Evolutionary conservation across 768 basidiomycete genomes (phyloP).

Genomic region (Myochromella boudieri): DNA sequence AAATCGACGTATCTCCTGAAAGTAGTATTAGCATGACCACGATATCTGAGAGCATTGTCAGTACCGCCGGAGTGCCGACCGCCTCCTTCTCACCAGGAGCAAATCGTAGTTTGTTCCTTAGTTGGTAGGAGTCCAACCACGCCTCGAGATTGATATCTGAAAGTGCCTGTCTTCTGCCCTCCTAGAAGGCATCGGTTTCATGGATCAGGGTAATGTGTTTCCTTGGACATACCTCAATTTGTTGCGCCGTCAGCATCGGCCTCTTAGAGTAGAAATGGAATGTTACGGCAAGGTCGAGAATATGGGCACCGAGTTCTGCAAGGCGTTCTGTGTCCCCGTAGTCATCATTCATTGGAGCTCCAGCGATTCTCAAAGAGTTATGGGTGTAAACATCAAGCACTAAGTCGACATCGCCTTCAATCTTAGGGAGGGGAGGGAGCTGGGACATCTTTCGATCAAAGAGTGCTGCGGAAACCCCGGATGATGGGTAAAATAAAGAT

Average conservation of each 20-base stretch:
- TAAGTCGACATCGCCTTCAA: slow-evolving; percentile 53
- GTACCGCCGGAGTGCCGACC: slow-evolving; percentile 33
- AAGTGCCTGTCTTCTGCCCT: slow-evolving; percentile 28
- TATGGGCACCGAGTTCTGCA: slow-evolving; percentile 52
- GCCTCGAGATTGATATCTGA: slow-evolving; percentile 37
- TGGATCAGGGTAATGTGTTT: slow-evolving; percentile 1
- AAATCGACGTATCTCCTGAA: slow-evolving; percentile 54
- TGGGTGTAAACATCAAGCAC: slow-evolving; percentile 62
- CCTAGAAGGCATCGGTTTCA: slow-evolving; percentile 17
- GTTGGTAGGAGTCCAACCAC: slow-evolving; percentile 53
- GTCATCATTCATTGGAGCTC: slow-evolving; percentile 34
- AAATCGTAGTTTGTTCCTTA: slow-evolving; percentile 55
- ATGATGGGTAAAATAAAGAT: slow-evolving; percentile 14
- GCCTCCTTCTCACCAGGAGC: slow-evolving; percentile 34
- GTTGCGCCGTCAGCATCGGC: slow-evolving; percentile 39
- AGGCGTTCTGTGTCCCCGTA: slow-evolving; percentile 65
- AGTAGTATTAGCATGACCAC: neutral
- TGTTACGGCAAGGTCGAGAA: slow-evolving; percentile 53
- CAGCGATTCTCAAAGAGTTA: slow-evolving; percentile 31
- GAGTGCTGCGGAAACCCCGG: slow-evolving; percentile 6
- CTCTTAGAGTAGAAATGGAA: slow-evolving; percentile 45
- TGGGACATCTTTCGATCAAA: slow-evolving; percentile 17
- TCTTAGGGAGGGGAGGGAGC: slow-evolving; percentile 51
- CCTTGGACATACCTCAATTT: slow-evolving; percentile 42
- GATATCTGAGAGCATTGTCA: neutral